Evolutionary conservation across 345 rosid species (phyloP), one percentile per base, ranked within the genome.

Genomic region (Geranium rotundifolium): DNA sequence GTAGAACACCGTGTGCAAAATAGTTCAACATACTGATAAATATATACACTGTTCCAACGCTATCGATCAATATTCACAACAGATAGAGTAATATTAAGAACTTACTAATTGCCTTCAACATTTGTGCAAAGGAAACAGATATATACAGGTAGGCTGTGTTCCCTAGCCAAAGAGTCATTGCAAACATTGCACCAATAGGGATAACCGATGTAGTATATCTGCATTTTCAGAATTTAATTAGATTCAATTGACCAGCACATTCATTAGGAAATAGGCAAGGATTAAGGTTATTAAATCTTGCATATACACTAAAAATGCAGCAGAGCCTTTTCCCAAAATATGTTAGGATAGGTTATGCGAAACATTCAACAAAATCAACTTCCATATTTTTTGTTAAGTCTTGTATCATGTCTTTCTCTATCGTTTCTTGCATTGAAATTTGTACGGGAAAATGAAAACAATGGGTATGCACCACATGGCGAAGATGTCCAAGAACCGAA

Each of bases 81-180:
- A 49, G 46, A 61, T 4, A 39, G 62, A 61, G 17, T 57, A 30
- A 46, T 4, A 31, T 20, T 19, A 20, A 19, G 59, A 59, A 76
- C 93, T 75, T 83, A 92, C 98, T 92, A 61, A 92, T 79, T 57
- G 97, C 98, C 81, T 92, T 92, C 82, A 92, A 65, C 97, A 89
- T 92, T 82, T 92, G 98, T 0, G 97, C 98, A 76, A 92, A 92
- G 17, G 97, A 80, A 70, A 92, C 98, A 46, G 98, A 92, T 29
- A 92, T 92, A 76, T 92, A 85, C 9, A 92, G 90, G 76, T 92
- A 92, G 66, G 97, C 98, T 65, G 95, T 87, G 80, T 92, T 92
- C 67, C 98, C 98, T 29, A 92, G 80, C 98, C 98, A 92, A 61
- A 92, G 97, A 65, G 98, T 89, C 97, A 89, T 87, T 7, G 98